These are phyloP conservation scores for Binderoboletus segoi DNA, from an alignment of 1,284 basidiomycete genomes.

Conservation along the genomic window DNA sequence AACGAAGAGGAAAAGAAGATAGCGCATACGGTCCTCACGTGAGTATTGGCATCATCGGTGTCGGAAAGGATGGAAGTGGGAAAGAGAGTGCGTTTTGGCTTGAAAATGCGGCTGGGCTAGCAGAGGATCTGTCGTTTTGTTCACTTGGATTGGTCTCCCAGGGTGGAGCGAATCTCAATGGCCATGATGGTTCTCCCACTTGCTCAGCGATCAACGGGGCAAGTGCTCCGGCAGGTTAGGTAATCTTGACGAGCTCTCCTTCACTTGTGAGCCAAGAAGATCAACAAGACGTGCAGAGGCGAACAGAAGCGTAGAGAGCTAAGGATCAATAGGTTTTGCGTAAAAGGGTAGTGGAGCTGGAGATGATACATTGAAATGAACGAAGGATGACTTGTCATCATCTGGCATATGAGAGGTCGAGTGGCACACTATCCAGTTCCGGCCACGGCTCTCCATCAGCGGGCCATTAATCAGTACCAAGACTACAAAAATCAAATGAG, in stretches of 20 bases:
- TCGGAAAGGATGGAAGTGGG: slow-evolving; percentile 22
- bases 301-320: slow-evolving; percentile 49
- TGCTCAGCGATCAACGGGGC: not conserved
- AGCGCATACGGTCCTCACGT: slow-evolving; percentile 75
- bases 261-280: slow-evolving; percentile 33
- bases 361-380: too few species aligned
- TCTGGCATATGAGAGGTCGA: too few species aligned
- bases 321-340: too few species aligned
- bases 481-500: too few species aligned
- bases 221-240: slow-evolving; percentile 31
- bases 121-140: not conserved
- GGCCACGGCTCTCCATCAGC: too few species aligned
- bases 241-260: slow-evolving; percentile 25
- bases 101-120: not conserved
- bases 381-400: too few species aligned
- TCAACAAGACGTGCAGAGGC: slow-evolving; percentile 42
- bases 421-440: too few species aligned
- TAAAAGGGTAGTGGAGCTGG: too few species aligned
- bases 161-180: slow-evolving; percentile 35
- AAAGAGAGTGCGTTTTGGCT: not conserved
- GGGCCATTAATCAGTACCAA: too few species aligned
- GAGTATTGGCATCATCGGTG: slow-evolving; percentile 86
- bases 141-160: slow-evolving; percentile 23
- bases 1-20: slow-evolving; percentile 60
- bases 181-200: not conserved